Base-by-base conservation (phyloP, 2,329 filamentous ascomycete species). In the Paraconiothyrium brasiliense region DNA sequence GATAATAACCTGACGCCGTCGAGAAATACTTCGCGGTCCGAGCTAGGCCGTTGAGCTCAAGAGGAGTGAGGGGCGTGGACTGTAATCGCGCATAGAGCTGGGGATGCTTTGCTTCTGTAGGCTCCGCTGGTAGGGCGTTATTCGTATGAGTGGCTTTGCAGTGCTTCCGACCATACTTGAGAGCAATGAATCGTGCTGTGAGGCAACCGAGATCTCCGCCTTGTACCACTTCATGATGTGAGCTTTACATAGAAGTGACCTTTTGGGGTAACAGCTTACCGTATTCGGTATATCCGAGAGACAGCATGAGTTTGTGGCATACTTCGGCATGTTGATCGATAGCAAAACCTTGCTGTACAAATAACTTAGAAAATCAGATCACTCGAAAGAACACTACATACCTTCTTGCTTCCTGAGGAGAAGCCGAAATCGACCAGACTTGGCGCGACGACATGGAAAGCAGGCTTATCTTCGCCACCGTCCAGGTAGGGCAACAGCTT, bases 221-320 rank as follows among this genome's bases (percentile, higher is more conserved):
- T 80, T 5, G 81, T 77, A 2, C 44, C 3, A 61, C 59, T 61
- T 13, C 20, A 62, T 89, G 79, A 72, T 91, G 90, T 4, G 82
- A 84, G 43, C 87, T 87, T 65, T 84, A 81, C 67, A 85, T 84
- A 60, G 84, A 75, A 4, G 84, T 63, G 3, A 20, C 10, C 30
- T 2, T 7, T 20, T 22, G 30, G 13, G 2, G 11, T 30, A 7
- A 27, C 44, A 14, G 37, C 59, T 43, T 16, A 61, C 59, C 68
- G 54, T 78, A 91, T 78, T 87, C 79, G 1, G 83, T 67, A 71
- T 91, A 93, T 0, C 89, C 89, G 2, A 93, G 82, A 10, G 84
- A 82, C 5, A 85, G 76, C 90, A 93, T 93, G 10, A 93, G 78
- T 59, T 87, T 88, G 74, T 93, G 86, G 66, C 87, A 81, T 0